A percentile compares a stretch with the other conserved stretches of the same genome.
Evolutionary conservation across 192 early-diverging fungal species (phyloP).

Genomic region (Diversispora epigaea): DNA sequence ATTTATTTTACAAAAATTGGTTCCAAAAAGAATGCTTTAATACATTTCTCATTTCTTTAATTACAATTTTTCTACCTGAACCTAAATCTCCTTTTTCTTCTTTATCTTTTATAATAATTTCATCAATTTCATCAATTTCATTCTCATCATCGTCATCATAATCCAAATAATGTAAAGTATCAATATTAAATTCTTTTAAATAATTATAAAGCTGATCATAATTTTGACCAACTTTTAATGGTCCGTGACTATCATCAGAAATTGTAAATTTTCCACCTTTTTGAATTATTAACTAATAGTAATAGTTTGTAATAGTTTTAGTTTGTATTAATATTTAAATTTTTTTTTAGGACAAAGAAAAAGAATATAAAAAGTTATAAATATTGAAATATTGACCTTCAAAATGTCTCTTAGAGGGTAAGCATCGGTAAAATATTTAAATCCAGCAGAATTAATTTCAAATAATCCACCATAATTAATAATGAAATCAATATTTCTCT

Average conservation of each 20-base stretch:
- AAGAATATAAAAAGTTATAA: background rate
- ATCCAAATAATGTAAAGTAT: conserved; percentile 52
- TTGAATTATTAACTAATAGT: conserved; percentile 54
- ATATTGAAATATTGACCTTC: conserved; percentile 58
- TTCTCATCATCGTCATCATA: background rate
- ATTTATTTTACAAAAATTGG: background rate
- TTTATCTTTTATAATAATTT: no score
- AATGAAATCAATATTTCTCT: conserved; percentile 82
- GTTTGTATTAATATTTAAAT: no score
- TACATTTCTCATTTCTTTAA: conserved; percentile 21
- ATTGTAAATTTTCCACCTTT: conserved; percentile 77
- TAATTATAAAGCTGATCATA: conserved; percentile 76
- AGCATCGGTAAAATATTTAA: conserved; percentile 79
- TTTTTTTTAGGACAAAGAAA: background rate
- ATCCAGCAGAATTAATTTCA: conserved; percentile 92
- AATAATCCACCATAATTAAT: conserved; percentile 82
- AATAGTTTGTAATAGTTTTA: no score
- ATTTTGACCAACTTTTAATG: conserved; percentile 80
- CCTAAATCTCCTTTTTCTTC: background rate
- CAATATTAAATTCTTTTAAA: conserved; percentile 63
- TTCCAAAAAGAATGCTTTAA: conserved; percentile 28
- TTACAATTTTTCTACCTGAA: background rate
- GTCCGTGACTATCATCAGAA: conserved; percentile 93
- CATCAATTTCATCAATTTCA: no score
- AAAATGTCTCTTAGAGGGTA: conserved; percentile 89